Percentiles rank a stretch among this genome's conserved stretches.
Conservation (phyloP, 1,284 basidiomycete genomes). For the Pholiota adiposa region DNA sequence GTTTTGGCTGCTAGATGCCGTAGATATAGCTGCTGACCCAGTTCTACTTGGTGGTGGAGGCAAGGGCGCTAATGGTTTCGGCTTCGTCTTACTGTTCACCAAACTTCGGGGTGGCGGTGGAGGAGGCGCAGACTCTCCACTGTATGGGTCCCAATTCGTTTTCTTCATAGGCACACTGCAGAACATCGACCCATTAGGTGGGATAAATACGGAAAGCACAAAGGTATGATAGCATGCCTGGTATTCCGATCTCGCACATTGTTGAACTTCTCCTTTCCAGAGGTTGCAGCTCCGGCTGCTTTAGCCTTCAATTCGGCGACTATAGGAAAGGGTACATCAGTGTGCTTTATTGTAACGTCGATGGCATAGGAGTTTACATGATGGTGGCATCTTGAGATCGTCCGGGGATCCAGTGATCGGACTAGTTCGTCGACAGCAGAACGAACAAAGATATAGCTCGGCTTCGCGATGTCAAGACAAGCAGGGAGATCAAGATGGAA, state of each 20-base stretch:
- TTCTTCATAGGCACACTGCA: slow-evolving; percentile 57
- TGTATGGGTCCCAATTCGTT: slow-evolving; percentile 64
- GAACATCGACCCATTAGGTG: neutral
- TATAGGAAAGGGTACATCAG: slow-evolving; percentile 25
- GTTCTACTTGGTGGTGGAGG: slow-evolving; percentile 39
- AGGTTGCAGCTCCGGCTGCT: slow-evolving; percentile 62
- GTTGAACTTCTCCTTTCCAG: slow-evolving; percentile 52
- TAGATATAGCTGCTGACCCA: slow-evolving; percentile 19
- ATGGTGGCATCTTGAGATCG: slow-evolving; percentile 2
- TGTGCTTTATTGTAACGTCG: neutral
- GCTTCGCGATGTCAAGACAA: too few relatives aligned
- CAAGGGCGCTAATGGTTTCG: slow-evolving; percentile 24
- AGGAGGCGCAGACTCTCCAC: slow-evolving; percentile 46
- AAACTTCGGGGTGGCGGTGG: slow-evolving; percentile 44
- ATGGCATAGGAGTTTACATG: neutral
- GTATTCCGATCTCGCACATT: slow-evolving; percentile 60
- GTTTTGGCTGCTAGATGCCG: slow-evolving; percentile 14
- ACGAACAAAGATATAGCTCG: too few relatives aligned
- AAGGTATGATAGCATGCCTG: slow-evolving; percentile 37
- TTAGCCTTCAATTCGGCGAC: slow-evolving; percentile 69
- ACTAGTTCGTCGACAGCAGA: too few relatives aligned
- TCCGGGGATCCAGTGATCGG: neutral
- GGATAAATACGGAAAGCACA: neutral
- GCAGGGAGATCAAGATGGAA: too few relatives aligned
- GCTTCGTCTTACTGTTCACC: slow-evolving; percentile 33